Conservation (phyloP, 2,329 filamentous ascomycete species). For the Fusarium compactum region DNA sequence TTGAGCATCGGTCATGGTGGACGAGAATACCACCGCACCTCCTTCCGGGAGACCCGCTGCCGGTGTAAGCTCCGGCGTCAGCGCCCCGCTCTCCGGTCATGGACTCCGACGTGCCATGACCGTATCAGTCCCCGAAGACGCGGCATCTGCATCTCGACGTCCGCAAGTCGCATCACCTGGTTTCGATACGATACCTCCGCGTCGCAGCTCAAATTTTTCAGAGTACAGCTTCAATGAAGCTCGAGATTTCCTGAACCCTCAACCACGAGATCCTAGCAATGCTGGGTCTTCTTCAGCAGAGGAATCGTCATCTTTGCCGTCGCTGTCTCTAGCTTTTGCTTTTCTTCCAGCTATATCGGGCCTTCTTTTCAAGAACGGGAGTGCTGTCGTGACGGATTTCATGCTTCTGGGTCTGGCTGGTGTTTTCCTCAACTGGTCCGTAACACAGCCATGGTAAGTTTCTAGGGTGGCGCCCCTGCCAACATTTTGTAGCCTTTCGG, state of each 20-base stretch:
- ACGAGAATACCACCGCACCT: constrained; percentile 35
- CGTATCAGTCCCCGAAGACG: constrained; percentile 49
- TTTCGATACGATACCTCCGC: constrained; percentile 55
- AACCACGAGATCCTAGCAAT: constrained; percentile 50
- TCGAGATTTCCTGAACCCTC: constrained; percentile 74
- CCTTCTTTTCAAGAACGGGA: constrained; percentile 85
- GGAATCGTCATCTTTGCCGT: constrained; percentile 79
- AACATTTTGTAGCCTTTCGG: neutral
- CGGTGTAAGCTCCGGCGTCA: constrained; percentile 38
- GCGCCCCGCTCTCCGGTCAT: constrained; percentile 50
- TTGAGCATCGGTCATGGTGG: constrained; percentile 29
- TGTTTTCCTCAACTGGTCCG: constrained; percentile 92
- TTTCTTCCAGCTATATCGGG: constrained; percentile 88
- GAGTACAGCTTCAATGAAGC: constrained; percentile 79
- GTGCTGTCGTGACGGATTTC: constrained; percentile 84
- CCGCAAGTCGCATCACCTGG: constrained; percentile 40
- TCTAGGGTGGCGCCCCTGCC: neutral
- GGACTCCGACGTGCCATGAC: constrained; percentile 58
- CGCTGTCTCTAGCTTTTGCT: constrained; percentile 84
- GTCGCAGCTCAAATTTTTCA: constrained; percentile 83
- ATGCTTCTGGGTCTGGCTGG: constrained; percentile 83
- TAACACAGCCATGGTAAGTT: constrained; percentile 86
- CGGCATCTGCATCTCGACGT: constrained; percentile 27
- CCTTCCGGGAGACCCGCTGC: constrained; percentile 47
- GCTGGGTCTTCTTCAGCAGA: constrained; percentile 50